phyloP scores from a whole-genome alignment of 164 flowering plant species.

The Hamamelis virginiana region DNA sequence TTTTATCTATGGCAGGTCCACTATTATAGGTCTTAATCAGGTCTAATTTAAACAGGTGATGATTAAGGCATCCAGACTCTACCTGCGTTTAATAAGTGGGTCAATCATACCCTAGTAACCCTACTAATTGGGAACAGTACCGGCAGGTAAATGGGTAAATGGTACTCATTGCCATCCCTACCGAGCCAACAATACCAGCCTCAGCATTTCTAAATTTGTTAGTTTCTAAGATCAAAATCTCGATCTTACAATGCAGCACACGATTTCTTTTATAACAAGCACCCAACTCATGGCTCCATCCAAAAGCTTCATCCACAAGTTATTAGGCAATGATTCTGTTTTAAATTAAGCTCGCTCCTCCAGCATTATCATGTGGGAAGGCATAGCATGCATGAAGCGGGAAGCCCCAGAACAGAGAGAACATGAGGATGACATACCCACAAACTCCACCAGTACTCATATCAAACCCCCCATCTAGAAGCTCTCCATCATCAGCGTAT shows the following conservation, averaged over 20 bases:
- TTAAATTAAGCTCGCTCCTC: not conserved
- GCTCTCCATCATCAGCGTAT: conserved; percentile 73
- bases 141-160: no score
- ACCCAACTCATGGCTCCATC: no score
- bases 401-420: not conserved
- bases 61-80: no score
- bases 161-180: no score
- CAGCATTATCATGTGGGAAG: not conserved
- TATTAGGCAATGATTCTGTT: not conserved
- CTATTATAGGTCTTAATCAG: no score
- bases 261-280: not conserved
- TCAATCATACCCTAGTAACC: no score
- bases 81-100: no score
- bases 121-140: no score
- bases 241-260: not conserved
- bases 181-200: no score
- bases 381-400: not conserved
- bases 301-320: not conserved
- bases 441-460: conserved; percentile 92
- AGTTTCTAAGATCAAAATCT: not conserved
- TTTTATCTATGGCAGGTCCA: no score
- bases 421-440: conserved; percentile 49
- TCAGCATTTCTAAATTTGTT: not conserved
- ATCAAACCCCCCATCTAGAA: conserved; percentile 93
- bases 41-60: no score